phyloP scores from a whole-genome alignment of 2,329 filamentous ascomycete species.

The Rhinocladiella similis region DNA sequence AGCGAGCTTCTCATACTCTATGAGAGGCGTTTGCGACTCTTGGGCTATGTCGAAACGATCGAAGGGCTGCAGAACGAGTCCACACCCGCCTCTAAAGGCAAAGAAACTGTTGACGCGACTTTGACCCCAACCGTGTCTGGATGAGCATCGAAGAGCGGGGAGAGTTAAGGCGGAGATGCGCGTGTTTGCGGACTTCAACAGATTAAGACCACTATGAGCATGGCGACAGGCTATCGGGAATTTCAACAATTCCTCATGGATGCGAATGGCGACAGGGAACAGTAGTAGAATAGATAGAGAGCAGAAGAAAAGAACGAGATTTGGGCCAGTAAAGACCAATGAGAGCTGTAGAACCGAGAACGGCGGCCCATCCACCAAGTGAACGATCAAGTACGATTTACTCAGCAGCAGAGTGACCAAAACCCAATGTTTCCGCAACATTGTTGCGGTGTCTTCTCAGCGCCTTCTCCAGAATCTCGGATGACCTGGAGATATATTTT shows the following conservation, averaged over 20 bases:
- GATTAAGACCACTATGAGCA: neutral
- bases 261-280: neutral
- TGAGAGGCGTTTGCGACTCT: neutral
- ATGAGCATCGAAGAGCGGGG: neutral
- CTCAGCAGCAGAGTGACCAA: constrained; percentile 89
- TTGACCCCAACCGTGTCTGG: neutral
- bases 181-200: neutral
- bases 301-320: neutral
- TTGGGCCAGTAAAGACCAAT: constrained; percentile 66
- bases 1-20: neutral
- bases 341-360: constrained; percentile 86
- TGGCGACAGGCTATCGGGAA: neutral
- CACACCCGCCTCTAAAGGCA: neutral
- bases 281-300: neutral
- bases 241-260: neutral
- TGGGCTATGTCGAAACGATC: neutral
- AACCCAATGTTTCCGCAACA: constrained; percentile 91
- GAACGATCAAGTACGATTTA: constrained; percentile 96
- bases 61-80: neutral
- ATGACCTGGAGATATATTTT: constrained; percentile 97
- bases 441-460: constrained; percentile 80
- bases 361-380: constrained; percentile 89
- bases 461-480: constrained; percentile 76
- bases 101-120: neutral
- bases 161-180: neutral